Evolutionary conservation across 179 eudicot genomes (phyloP), one percentile per base, ranked within the genome.

Genomic region (Gypsophila paniculata): DNA sequence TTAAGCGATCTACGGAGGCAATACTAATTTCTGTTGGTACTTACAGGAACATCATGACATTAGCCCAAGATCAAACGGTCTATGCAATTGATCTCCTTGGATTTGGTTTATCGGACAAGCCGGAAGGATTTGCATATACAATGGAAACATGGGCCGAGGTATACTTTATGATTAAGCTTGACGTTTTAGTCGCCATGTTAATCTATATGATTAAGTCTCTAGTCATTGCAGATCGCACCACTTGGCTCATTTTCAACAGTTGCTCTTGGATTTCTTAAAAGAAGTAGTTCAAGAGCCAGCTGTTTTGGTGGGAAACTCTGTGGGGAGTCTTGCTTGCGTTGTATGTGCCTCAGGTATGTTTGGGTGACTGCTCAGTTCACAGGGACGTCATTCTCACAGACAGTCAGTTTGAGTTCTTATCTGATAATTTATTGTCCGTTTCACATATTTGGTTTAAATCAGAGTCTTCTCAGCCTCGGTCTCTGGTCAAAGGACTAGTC

Each of bases 311-410:
- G 98, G 98, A 44, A 93, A 93, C 81, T 93, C 98, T 48, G 93
- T 93, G 42, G 98, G 98, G 67, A 93, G 98, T 69, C 98, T 93
- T 71, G 98, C 96, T 68, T 93, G 98, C 62, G 89, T 93, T 34
- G 84, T 93, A 61, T 88, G 91, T 80, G 91, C 98, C 60, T 81
- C 96, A 69, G 97, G 95, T 91, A 57, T 73, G 77, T 68, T 67
- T 58, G 23, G 14, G 3, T 1, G n/a, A 34, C 2, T 44, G 15
- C 61, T 32, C 13, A 34, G 48, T 54, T 32, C 34, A 70, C 29
- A 10, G 2, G 15, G 23, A 26, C 32, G 0, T 48, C 1, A 36
- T 15, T 22, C 19, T 51, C n/a, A 8, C 3, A 61, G 13, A 8
- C 2, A 53, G 10, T 38, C 64, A 6, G 48, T 49, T 52, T 65